Base-by-base conservation (phyloP, 306 rosid species). In the Rosa chinensis region DNA sequence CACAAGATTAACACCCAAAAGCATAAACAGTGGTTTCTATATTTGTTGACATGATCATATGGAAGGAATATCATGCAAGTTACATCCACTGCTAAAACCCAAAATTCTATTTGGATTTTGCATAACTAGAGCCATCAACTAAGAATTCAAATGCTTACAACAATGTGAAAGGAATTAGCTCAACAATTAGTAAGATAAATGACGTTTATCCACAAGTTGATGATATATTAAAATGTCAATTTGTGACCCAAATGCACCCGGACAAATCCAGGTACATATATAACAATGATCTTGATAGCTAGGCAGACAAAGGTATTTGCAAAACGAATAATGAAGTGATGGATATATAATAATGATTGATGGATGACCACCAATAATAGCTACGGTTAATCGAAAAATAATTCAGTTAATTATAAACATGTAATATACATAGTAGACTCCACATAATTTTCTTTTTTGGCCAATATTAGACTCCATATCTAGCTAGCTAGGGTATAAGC, bases 181-280 rank as follows among this genome's bases (percentile, higher is more conserved):
- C 16, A 25, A 63, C 69, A 75, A 75, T 59, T 17, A 61, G 55
- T 43, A 14, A 13, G 0, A 14, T 59, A 39, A 8, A 43, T 23
- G 70, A 48, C 28, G 10, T 59, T 75, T 43, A 75, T 75, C 43
- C 20, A 10, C 70, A 75, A 61, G 44, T 61, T 25, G 67, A 23
- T 52, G 37, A 10, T 10, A 32, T 37, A 63, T 63, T 8, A 2
- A 75, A 59, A 43, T 59, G 63, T 7, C 39, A 55, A 10, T 43
- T 43, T 1, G 42, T 45, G 43, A 58, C 48, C 53, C 42, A 58
- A 23, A 42, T 10, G 12, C 18, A 23, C 56, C 42, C 1, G 37
- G 70, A 59, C 56, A 43, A 75, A 59, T 59, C 43, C 58, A 25
- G 40, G 52, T 17, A 74, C 39, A 14, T 21, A 40, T 23, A 37